These are phyloP conservation scores for Amanita thiersii DNA, from an alignment of 768 basidiomycete genomes.

Conservation along the genomic window DNA sequence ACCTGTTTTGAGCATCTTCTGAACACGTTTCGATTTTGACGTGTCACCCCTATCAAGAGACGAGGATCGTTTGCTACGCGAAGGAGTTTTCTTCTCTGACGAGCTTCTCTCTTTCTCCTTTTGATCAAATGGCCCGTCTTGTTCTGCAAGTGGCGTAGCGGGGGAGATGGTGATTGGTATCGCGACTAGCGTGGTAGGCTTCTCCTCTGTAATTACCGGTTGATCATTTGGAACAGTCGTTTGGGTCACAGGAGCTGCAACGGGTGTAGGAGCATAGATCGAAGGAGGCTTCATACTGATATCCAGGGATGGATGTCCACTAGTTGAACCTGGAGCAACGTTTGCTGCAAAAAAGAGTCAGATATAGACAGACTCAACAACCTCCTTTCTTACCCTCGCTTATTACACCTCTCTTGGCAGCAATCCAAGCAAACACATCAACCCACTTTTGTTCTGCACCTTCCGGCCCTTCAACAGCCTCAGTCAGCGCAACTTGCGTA, in stretches of 20 bases:
- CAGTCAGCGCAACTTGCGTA: constrained; percentile 74
- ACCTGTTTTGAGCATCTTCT: constrained; percentile 64
- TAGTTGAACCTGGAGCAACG: no score
- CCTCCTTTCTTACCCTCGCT: constrained; percentile 13
- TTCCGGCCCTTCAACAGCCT: constrained; percentile 81
- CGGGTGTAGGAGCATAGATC: no score
- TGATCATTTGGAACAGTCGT: no score
- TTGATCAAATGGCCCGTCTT: constrained; percentile 10
- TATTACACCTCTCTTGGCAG: constrained; percentile 38
- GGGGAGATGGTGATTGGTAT: constrained; percentile 49
- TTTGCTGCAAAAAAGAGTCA: no score
- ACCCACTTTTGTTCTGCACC: constrained; percentile 75
- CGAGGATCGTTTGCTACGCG: constrained; percentile 23
- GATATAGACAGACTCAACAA: no score
- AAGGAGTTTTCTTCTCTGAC: constrained; percentile 8
- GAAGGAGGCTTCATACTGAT: no score
- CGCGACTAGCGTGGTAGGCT: background rate
- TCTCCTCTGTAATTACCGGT: no score
- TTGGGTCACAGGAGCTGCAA: no score
- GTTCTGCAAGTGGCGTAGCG: constrained; percentile 39
- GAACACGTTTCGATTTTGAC: constrained; percentile 63
- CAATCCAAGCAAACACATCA: constrained; percentile 82
- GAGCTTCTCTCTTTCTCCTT: constrained; percentile 12
- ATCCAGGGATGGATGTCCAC: no score
- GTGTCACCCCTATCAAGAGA: constrained; percentile 36